Conservation (phyloP, 345 rosid species). For the Lumnitzera racemosa region DNA sequence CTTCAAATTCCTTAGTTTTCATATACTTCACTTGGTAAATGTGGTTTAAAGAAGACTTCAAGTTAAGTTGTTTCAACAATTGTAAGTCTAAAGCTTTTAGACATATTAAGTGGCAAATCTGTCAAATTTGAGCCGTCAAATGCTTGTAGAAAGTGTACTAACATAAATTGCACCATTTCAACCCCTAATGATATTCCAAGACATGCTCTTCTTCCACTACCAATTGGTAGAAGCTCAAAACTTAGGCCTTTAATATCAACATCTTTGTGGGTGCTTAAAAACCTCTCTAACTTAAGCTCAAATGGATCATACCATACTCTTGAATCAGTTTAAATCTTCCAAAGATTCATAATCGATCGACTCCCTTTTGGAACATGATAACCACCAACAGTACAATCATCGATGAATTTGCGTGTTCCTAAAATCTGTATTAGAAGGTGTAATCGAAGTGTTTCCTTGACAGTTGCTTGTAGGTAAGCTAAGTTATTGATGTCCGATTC, state of each 20-base stretch:
- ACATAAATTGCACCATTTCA: slow-evolving; percentile 14
- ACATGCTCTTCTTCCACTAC: slow-evolving; percentile 34
- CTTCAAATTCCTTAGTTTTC: neutral
- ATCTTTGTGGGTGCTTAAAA: slow-evolving; percentile 18
- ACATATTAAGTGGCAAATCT: slow-evolving; percentile 16
- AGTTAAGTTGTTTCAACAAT: slow-evolving; percentile 12
- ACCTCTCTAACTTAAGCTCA: slow-evolving; percentile 33
- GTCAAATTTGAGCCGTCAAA: slow-evolving; percentile 14
- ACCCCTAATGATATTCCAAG: slow-evolving; percentile 22
- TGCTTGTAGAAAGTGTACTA: slow-evolving; percentile 28
- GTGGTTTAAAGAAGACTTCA: slow-evolving; percentile 16
- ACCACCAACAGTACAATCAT: slow-evolving; percentile 21
- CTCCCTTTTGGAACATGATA: slow-evolving; percentile 25
- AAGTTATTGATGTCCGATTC: slow-evolving; percentile 16
- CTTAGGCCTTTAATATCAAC: slow-evolving; percentile 26
- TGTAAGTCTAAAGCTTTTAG: slow-evolving; percentile 10
- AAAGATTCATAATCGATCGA: slow-evolving; percentile 19
- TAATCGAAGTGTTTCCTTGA: slow-evolving; percentile 31
- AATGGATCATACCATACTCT: slow-evolving; percentile 22
- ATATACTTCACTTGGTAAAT: neutral
- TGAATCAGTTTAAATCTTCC: slow-evolving; percentile 29
- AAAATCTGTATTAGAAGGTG: slow-evolving; percentile 24
- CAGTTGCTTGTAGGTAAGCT: slow-evolving; percentile 14
- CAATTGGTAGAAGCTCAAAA: slow-evolving; percentile 35
- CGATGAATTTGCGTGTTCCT: slow-evolving; percentile 16